These are phyloP conservation scores for Plasmodium fragile DNA, from an alignment of 169 alveolate species.

Conservation along the genomic window DNA sequence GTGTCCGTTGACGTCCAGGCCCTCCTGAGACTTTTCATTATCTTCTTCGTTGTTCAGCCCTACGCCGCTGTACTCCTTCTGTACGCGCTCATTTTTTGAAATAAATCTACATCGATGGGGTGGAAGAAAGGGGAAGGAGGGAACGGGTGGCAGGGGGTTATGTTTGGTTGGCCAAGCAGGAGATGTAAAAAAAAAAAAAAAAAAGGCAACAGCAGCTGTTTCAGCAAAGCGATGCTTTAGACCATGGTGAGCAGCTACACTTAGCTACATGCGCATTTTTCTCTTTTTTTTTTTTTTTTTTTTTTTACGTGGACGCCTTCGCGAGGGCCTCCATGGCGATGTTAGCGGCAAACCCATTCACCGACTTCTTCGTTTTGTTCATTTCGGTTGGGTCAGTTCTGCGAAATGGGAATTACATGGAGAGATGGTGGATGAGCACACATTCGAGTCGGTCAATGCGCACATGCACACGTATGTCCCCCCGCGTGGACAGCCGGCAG, in stretches of 20 bases:
- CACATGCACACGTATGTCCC: neutral
- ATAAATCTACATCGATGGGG: constrained; percentile 37
- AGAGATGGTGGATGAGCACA: neutral
- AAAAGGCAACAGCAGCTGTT: neutral
- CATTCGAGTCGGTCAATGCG: neutral
- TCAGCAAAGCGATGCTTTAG: neutral
- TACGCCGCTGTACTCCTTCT: constrained; percentile 35
- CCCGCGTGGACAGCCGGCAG: neutral
- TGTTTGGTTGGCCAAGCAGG: neutral
- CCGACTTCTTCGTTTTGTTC: neutral
- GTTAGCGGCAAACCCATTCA: constrained; percentile 3
- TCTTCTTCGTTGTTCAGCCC: constrained; percentile 16
- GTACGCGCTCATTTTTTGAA: constrained; percentile 49
- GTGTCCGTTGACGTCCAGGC: neutral
- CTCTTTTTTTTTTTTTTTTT: neutral
- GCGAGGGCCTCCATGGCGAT: constrained; percentile 37
- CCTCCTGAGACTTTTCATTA: neutral
- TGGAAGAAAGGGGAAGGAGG: neutral
- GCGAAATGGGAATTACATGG: neutral
- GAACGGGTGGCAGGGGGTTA: neutral
- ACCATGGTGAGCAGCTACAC: neutral
- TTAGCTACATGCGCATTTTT: neutral
- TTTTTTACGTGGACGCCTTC: constrained; percentile 51
- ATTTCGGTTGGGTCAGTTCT: neutral
- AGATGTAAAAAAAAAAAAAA: neutral